Conservation (phyloP, 495 filamentous ascomycete genomes). For the Aspergillus heteromorphus region DNA sequence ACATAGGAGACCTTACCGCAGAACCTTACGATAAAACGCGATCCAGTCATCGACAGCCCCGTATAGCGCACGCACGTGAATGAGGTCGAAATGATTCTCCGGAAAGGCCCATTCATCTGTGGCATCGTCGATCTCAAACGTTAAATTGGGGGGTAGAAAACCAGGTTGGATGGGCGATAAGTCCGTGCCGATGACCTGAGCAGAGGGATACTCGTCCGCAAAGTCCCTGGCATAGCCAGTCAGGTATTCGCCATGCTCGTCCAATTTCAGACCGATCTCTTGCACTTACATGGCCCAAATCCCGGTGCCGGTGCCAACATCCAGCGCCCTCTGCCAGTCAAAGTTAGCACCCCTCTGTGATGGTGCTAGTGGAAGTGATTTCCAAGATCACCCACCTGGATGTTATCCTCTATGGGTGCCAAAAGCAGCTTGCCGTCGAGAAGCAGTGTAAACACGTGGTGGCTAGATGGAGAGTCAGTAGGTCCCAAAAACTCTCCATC, state of each 20-base stretch:
- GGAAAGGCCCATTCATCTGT: constrained; percentile 48
- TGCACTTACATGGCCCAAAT: constrained; percentile 44
- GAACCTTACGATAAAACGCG: constrained; percentile 32
- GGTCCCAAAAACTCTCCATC: neutral
- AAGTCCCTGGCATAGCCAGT: constrained; percentile 27
- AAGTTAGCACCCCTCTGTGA: neutral
- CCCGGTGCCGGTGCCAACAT: constrained; percentile 54
- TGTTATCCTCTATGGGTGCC: constrained; percentile 29
- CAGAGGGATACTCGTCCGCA: constrained; percentile 26
- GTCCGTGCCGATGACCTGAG: constrained; percentile 38
- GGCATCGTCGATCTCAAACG: constrained; percentile 53
- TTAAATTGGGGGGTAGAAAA: constrained; percentile 42
- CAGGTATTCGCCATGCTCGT: neutral
- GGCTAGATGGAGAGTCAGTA: constrained; percentile 13
- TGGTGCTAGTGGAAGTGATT: constrained; percentile 16
- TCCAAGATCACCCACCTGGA: constrained; percentile 36
- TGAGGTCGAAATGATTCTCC: constrained; percentile 53
- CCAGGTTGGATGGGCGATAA: constrained; percentile 39
- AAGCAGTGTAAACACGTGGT: constrained; percentile 32
- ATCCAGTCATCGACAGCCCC: constrained; percentile 58
- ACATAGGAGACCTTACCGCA: constrained; percentile 17
- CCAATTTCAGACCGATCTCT: neutral
- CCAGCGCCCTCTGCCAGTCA: constrained; percentile 35
- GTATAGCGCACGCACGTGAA: constrained; percentile 55
- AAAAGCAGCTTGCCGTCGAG: constrained; percentile 24